Evolutionary conservation across 768 basidiomycete species (phyloP), one percentile per base, ranked within the genome.

Genomic region (Hirschioporus abietinus): DNA sequence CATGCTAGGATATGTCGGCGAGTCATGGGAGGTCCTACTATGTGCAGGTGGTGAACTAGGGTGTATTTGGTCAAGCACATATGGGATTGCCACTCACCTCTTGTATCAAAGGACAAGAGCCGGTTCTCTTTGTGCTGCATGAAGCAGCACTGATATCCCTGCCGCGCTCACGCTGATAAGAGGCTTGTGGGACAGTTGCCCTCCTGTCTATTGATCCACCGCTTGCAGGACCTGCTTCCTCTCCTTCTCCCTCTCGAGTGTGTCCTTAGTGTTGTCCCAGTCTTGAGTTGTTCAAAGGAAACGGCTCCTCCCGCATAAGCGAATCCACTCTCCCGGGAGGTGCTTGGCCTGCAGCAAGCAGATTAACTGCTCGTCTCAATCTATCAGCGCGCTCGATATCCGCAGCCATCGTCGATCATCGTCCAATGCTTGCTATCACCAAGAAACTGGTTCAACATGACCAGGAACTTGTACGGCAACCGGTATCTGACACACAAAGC

Each of bases 311-410:
- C 81, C 60, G 81, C 81, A 71, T 82, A 82, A 6, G 81, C 81
- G 4, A 83, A 69, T 78, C 83, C 78, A 65, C 79, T 75, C 34
- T 36, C 20, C 35, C 25, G 9, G 35, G 23, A 27, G 23, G 64
- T 20, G 57, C 17, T 10, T 34, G 26, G 57, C 24, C 23, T 23
- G 58, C 35, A 23, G 36, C 36, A 27, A 35, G 35, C 65, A 76
- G 77, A 17, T 73, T 68, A 77, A 69, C 72, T 74, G 71, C 71
- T 76, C 71, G 68, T 72, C 86, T 86, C n/a, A 25, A 27, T 30
- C 52, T 36, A 74, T 90, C 87, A 23, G 86, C 87, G 58, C 85
- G 83, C 72, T 91, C 90, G 68, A 90, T 88, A 68, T 90, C 88
- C 35, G 86, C 86, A 75, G 90, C 78, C 30, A 69, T 90, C 87